Percentiles rank a stretch among this genome's conserved stretches.
These are phyloP conservation scores for Xylaria curta DNA, from an alignment of 495 filamentous ascomycete genomes.

Conservation along the genomic window DNA sequence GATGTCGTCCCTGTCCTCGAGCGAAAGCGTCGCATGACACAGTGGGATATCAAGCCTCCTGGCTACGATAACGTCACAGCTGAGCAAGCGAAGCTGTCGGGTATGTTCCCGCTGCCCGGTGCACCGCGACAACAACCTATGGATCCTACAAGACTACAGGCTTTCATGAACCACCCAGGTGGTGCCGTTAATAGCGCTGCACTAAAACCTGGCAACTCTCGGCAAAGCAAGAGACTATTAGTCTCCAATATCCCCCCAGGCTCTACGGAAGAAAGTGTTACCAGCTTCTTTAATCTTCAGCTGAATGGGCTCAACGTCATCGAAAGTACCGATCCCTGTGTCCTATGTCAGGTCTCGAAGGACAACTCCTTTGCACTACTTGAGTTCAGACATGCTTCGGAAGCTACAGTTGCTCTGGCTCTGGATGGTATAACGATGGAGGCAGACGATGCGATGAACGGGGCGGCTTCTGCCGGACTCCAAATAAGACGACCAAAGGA, in stretches of 20 bases:
- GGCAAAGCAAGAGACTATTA: slow-evolving; percentile 91
- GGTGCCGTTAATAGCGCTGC: slow-evolving; percentile 72
- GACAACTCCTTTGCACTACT: slow-evolving; percentile 81
- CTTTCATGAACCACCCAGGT: slow-evolving; percentile 90
- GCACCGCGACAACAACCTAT: slow-evolving; percentile 95
- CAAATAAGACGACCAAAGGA: slow-evolving; percentile 92
- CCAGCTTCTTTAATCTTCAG: slow-evolving; percentile 93
- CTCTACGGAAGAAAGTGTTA: slow-evolving; percentile 71
- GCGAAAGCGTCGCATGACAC: slow-evolving; percentile 88
- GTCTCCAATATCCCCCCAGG: slow-evolving; percentile 77
- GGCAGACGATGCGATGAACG: slow-evolving; percentile 65
- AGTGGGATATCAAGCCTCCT: slow-evolving; percentile 99
- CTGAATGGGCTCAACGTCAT: slow-evolving; percentile 93
- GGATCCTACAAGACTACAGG: slow-evolving; percentile 92
- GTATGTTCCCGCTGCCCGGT: slow-evolving; percentile 98
- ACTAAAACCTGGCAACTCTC: slow-evolving; percentile 89
- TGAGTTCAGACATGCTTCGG: slow-evolving; percentile 86
- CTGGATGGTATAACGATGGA: slow-evolving; percentile 90
- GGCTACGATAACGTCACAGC: slow-evolving; percentile 99
- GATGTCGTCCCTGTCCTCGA: slow-evolving; percentile 77
- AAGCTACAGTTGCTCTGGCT: slow-evolving; percentile 90
- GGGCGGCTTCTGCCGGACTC: slow-evolving; percentile 69
- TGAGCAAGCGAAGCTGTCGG: slow-evolving; percentile 98
- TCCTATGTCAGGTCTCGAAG: slow-evolving; percentile 80
- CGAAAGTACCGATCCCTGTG: slow-evolving; percentile 82